phyloP scores from a whole-genome alignment of 352 stramenopile species.

The Phytophthora constricta region DNA sequence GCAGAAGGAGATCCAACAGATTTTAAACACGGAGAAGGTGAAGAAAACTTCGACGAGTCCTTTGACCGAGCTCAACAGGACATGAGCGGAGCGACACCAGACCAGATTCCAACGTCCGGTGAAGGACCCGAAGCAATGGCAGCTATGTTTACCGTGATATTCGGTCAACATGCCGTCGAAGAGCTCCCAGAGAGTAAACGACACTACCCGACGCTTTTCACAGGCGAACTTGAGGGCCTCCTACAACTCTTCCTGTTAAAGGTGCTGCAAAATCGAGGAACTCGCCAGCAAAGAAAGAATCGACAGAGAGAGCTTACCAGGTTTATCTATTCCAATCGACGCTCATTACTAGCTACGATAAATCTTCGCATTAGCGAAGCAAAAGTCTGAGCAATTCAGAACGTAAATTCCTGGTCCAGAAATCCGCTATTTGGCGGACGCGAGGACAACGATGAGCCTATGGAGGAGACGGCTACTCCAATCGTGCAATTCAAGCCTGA shows the following conservation, averaged over 20 bases:
- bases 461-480: neutral
- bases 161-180: neutral
- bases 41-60: too few relatives aligned
- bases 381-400: neutral
- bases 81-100: too few relatives aligned
- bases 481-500: neutral
- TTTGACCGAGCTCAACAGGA: too few relatives aligned
- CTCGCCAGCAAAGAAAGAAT: neutral
- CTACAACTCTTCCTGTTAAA: too few relatives aligned
- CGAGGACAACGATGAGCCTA: neutral
- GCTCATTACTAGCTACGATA: neutral
- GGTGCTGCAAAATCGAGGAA: neutral
- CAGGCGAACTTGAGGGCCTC: neutral
- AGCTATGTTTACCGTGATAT: too few relatives aligned
- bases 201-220: neutral
- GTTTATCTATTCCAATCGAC: neutral
- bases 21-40: too few relatives aligned
- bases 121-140: conserved; percentile 16
- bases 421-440: neutral
- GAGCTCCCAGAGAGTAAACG: neutral
- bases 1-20: too few relatives aligned
- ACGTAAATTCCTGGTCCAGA: neutral
- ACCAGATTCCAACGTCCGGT: too few relatives aligned
- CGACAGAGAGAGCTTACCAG: neutral
- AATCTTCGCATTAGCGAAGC: neutral